Percentiles rank a stretch among this genome's conserved stretches.
These are phyloP conservation scores for Rubroboletus satanas DNA, from an alignment of 768 basidiomycete species.

Conservation along the genomic window DNA sequence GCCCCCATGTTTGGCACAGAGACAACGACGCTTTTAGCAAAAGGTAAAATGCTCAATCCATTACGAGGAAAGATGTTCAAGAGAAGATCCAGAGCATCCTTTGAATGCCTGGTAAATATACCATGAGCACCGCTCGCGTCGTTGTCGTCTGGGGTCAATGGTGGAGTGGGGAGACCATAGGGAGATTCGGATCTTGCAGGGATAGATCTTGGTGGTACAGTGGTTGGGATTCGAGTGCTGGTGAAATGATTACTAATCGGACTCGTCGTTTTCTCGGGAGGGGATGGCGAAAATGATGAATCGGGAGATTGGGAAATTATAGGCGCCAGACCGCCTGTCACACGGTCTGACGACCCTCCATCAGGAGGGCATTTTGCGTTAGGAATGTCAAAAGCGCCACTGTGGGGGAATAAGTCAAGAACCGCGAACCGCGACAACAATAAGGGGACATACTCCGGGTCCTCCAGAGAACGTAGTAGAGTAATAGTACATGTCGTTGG, in stretches of 20 bases:
- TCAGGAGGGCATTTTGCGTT: conserved; percentile 92
- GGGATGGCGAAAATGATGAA: conserved; percentile 31
- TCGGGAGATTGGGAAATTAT: conserved; percentile 44
- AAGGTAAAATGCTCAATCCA: conserved; percentile 63
- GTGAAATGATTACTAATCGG: conserved; percentile 17
- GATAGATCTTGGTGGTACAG: conserved; percentile 41
- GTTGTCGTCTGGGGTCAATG: conserved; percentile 72
- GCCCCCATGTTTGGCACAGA: conserved; percentile 64
- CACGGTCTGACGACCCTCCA: conserved; percentile 91
- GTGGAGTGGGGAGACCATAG: conserved; percentile 59
- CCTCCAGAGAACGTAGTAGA: conserved; percentile 94
- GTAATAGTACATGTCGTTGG: conserved; percentile 81
- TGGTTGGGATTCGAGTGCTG: conserved; percentile 23
- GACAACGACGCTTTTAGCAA: conserved; percentile 71
- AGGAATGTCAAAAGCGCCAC: conserved; percentile 96
- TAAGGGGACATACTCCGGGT: conserved; percentile 61
- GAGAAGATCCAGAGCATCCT: conserved; percentile 73
- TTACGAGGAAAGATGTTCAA: conserved; percentile 74
- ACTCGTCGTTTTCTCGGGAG: conserved; percentile 20
- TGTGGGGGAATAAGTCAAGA: conserved; percentile 28
- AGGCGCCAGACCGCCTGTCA: conserved; percentile 89
- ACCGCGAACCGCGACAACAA: background rate
- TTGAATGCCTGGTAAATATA: conserved; percentile 43
- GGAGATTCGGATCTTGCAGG: conserved; percentile 38
- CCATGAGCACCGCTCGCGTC: conserved; percentile 41